Evolutionary conservation across 495 filamentous ascomycete species (phyloP).

Genomic region (Aspergillus diversus): DNA sequence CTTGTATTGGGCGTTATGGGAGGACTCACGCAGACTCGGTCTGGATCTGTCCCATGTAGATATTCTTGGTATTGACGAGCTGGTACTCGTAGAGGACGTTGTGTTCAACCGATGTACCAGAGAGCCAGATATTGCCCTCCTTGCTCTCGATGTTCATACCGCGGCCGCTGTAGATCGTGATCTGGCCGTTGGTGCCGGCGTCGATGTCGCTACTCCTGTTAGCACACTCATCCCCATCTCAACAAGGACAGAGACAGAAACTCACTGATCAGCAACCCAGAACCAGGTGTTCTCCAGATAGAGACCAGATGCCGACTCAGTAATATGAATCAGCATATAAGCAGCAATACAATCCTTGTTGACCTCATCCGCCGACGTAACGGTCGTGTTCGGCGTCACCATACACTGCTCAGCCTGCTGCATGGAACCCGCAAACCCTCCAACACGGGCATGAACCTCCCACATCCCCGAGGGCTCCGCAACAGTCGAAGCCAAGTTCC

Average conservation of each 20-base stretch:
- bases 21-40: slow-evolving; percentile 70
- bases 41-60: slow-evolving; percentile 78
- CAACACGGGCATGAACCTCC: slow-evolving; percentile 62
- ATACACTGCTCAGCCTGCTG: slow-evolving; percentile 55
- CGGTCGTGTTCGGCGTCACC: slow-evolving; percentile 30
- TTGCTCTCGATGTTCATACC: slow-evolving; percentile 61
- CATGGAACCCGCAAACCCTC: slow-evolving; percentile 57
- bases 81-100: slow-evolving; percentile 83
- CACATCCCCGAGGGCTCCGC: slow-evolving; percentile 52
- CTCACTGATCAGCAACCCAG: slow-evolving; percentile 68
- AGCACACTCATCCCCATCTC: background rate
- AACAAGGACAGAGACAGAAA: background rate
- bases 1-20: too few relatives aligned
- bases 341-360: slow-evolving; percentile 58
- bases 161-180: slow-evolving; percentile 71
- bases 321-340: slow-evolving; percentile 71
- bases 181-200: slow-evolving; percentile 51
- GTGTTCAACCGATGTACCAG: slow-evolving; percentile 78
- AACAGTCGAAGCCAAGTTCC: slow-evolving; percentile 58
- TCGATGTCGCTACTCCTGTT: slow-evolving; percentile 58
- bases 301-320: slow-evolving; percentile 46
- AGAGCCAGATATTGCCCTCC: slow-evolving; percentile 60
- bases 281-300: slow-evolving; percentile 74
- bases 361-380: slow-evolving; percentile 28
- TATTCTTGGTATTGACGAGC: slow-evolving; percentile 65